A percentile compares a stretch with the other conserved stretches of the same genome.
Conservation (phyloP, 1,139 yeast genomes). For the Wickerhamomyces sp. region DNA sequence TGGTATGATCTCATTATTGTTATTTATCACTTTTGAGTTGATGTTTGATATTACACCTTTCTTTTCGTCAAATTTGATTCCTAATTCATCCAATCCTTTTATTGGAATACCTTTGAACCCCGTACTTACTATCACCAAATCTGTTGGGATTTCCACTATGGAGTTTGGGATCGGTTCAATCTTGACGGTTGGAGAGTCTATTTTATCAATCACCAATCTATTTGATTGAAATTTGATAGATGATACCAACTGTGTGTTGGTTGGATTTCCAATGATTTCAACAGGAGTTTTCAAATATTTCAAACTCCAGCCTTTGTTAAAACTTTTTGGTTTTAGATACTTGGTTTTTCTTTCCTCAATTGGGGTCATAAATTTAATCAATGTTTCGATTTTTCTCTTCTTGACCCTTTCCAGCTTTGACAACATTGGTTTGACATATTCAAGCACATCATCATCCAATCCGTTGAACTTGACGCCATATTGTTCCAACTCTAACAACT, state of each 20-base stretch:
- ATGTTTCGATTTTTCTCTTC: constrained; percentile 62
- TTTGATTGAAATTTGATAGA: constrained; percentile 48
- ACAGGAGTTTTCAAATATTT: constrained; percentile 68
- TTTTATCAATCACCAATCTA: constrained; percentile 28
- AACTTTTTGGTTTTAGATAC: constrained; percentile 21
- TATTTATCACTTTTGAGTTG: constrained; percentile 51
- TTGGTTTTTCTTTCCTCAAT: constrained; percentile 24
- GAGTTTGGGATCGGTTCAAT: constrained; percentile 32
- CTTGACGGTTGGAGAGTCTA: constrained; percentile 22
- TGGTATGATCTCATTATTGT: constrained; percentile 27
- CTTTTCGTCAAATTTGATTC: constrained; percentile 47
- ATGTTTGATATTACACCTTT: constrained; percentile 54
- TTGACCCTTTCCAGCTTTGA: constrained; percentile 54
- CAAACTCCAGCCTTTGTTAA: constrained; percentile 57
- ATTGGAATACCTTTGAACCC: constrained; percentile 77
- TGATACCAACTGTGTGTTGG: constrained; percentile 34
- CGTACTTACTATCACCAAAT: constrained; percentile 74
- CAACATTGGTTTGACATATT: constrained; percentile 33
- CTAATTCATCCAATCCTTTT: constrained; percentile 33
- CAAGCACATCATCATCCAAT: constrained; percentile 40
- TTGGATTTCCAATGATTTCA: constrained; percentile 38
- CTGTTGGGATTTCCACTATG: constrained; percentile 29
- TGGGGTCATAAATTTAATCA: constrained; percentile 47
- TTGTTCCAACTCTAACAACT: constrained; percentile 59
- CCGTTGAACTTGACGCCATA: constrained; percentile 54